These are phyloP conservation scores for Pseudocercospora vitis DNA, from an alignment of 2,329 filamentous ascomycete genomes.

Conservation along the genomic window DNA sequence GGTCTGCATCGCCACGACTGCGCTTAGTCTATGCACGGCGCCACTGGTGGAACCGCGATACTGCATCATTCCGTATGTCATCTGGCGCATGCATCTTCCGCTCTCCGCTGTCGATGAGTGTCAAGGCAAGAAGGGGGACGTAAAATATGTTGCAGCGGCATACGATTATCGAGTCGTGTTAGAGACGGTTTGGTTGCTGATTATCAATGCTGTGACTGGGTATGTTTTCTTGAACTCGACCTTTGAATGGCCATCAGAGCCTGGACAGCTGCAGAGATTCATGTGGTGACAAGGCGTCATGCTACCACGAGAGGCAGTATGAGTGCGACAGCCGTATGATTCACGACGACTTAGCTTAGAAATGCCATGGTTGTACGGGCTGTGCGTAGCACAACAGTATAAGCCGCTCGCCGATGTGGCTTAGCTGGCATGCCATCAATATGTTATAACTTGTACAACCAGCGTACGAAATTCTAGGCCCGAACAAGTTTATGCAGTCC, in stretches of 20 bases:
- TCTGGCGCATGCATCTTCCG: constrained; percentile 82
- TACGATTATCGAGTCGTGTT: constrained; percentile 51
- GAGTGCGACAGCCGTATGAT: no score
- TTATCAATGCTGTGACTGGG: constrained; percentile 65
- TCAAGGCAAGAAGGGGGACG: constrained; percentile 10
- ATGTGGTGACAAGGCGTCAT: constrained; percentile 68
- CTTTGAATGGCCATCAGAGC: constrained; percentile 66
- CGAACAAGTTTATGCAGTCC: no score
- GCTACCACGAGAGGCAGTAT: no score
- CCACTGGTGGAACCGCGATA: constrained; percentile 94
- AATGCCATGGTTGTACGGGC: no score
- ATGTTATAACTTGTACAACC: no score
- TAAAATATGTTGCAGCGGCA: constrained; percentile 21
- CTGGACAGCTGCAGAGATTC: constrained; percentile 67
- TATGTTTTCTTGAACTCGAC: constrained; percentile 69
- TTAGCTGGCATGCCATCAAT: no score
- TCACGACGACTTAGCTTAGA: no score
- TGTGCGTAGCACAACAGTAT: no score
- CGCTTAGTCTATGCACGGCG: constrained; percentile 79
- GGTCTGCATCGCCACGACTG: constrained; percentile 67
- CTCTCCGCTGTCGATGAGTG: constrained; percentile 32
- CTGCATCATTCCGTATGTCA: constrained; percentile 91
- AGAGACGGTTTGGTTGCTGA: constrained; percentile 69
- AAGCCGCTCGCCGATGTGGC: no score
- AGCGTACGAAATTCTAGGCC: no score